Percentiles rank a stretch among this genome's conserved stretches.
Evolutionary conservation across 495 filamentous ascomycete species (phyloP).

Genomic region (Astrothelium macrocarpum): DNA sequence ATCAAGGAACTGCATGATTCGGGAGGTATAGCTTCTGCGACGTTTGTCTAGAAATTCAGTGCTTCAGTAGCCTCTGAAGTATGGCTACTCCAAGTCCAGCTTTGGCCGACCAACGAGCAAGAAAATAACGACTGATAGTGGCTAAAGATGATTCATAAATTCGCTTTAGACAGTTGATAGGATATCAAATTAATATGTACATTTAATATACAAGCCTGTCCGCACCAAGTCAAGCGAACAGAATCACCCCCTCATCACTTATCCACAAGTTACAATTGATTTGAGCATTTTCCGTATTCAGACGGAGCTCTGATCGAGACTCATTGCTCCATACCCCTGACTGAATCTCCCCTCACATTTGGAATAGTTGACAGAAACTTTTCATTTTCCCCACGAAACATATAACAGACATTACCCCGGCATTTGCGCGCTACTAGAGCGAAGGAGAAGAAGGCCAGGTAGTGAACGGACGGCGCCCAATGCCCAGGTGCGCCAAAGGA

Average conservation of each 20-base stretch:
- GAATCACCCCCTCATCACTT: not conserved
- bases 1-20: constrained; percentile 25
- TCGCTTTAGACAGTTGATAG: not conserved
- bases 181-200: constrained; percentile 3
- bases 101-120: too few species aligned
- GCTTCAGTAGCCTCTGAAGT: too few species aligned
- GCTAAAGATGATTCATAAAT: not conserved
- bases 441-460: not conserved
- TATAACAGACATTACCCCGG: not conserved
- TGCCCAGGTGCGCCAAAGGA: constrained; percentile 1
- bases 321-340: not conserved
- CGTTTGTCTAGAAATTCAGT: too few species aligned
- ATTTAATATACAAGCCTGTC: not conserved
- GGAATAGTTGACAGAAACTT: not conserved
- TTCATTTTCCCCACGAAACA: not conserved
- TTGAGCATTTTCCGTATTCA: too few species aligned
- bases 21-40: too few species aligned
- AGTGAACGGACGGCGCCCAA: not conserved
- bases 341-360: not conserved
- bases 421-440: not conserved
- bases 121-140: too few species aligned
- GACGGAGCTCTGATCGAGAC: too few species aligned
- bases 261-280: too few species aligned
- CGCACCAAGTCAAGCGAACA: not conserved
- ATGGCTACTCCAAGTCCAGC: too few species aligned